Conservation (phyloP, 2,329 filamentous ascomycete species). For the Fusarium palustre region DNA sequence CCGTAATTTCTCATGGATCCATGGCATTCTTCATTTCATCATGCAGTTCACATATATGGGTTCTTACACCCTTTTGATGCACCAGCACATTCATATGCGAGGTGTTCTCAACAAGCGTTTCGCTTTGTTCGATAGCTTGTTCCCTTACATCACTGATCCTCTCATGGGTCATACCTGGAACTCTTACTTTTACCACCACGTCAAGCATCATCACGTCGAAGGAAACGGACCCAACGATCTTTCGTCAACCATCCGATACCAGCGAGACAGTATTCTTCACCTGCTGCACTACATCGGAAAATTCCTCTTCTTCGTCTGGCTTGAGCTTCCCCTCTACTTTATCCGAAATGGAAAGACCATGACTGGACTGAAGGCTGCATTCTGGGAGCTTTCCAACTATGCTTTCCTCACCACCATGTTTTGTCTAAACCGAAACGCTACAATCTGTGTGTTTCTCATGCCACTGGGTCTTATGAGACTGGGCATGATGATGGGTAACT, state of each 20-base stretch:
- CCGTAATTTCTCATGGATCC: slow-evolving; percentile 73
- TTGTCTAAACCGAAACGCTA: slow-evolving; percentile 64
- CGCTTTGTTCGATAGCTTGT: slow-evolving; percentile 69
- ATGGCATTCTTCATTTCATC: slow-evolving; percentile 72
- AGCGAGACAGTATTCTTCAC: slow-evolving; percentile 74
- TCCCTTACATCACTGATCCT: slow-evolving; percentile 80
- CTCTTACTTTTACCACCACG: slow-evolving; percentile 86
- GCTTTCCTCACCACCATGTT: slow-evolving; percentile 63
- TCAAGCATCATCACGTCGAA: slow-evolving; percentile 88
- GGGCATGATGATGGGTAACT: slow-evolving; percentile 84
- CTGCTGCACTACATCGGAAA: slow-evolving; percentile 79
- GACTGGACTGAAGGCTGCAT: slow-evolving; percentile 66
- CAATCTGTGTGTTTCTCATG: slow-evolving; percentile 73
- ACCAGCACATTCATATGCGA: slow-evolving; percentile 84
- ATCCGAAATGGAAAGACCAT: slow-evolving; percentile 67
- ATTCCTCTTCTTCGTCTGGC: slow-evolving; percentile 79
- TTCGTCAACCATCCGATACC: slow-evolving; percentile 80
- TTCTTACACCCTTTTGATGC: slow-evolving; percentile 83
- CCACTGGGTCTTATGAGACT: slow-evolving; percentile 75
- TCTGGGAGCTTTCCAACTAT: slow-evolving; percentile 72
- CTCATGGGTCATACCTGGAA: slow-evolving; percentile 89
- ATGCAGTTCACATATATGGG: slow-evolving; percentile 78
- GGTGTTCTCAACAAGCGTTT: slow-evolving; percentile 71
- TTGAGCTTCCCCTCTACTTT: slow-evolving; percentile 82
- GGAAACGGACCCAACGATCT: slow-evolving; percentile 82